A percentile compares a stretch with the other conserved stretches of the same genome.
These are phyloP conservation scores for Lentinula aciculospora DNA, from an alignment of 768 basidiomycete genomes.

Conservation along the genomic window DNA sequence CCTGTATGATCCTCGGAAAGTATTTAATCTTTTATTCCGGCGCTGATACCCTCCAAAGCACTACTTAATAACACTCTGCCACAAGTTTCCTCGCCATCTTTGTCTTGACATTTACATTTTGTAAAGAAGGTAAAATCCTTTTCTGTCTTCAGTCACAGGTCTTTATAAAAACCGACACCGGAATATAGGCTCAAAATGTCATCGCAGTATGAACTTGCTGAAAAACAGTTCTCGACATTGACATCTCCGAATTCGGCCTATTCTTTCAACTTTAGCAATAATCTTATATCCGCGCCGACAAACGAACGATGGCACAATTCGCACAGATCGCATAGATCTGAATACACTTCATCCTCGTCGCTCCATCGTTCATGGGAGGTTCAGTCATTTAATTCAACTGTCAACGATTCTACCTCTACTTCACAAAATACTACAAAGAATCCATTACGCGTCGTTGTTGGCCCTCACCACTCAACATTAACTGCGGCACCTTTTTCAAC, in stretches of 20 bases:
- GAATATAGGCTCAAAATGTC: neutral
- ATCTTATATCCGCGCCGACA: neutral
- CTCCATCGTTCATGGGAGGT: neutral
- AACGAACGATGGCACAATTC: neutral
- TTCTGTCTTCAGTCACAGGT: neutral
- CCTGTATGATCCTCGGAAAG: conserved; percentile 1
- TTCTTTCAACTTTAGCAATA: neutral
- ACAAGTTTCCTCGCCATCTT: neutral
- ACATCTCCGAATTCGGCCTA: neutral
- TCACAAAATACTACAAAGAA: neutral
- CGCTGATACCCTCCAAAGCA: neutral
- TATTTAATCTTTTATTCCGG: neutral
- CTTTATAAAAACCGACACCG: neutral
- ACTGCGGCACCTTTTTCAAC: neutral
- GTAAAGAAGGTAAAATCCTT: neutral
- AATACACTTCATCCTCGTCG: neutral
- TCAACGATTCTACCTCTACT: neutral
- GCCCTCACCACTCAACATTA: neutral
- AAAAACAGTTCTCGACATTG: neutral
- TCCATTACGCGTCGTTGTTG: neutral
- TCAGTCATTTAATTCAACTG: neutral
- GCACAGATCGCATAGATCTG: neutral
- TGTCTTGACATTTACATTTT: neutral
- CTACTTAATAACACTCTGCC: neutral
- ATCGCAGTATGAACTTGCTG: neutral